Conservation (phyloP, 108 stramenopile genomes). For the Cyclostephanos tholiformis region DNA sequence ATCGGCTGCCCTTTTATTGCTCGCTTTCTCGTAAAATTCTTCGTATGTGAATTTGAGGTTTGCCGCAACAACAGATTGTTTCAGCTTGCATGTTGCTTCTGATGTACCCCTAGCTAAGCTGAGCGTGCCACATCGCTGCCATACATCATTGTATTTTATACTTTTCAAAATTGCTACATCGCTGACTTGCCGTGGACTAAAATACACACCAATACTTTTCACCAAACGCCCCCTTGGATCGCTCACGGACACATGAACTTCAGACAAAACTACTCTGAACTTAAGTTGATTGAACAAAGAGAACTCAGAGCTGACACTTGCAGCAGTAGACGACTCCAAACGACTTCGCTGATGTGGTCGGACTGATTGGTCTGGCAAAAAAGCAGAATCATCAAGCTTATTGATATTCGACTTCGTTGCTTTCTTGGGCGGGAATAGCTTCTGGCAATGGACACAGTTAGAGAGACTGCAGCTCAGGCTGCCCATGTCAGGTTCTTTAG, state of each 20-base stretch:
- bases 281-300: slow-evolving; percentile 60
- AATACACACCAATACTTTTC: slow-evolving; percentile 71
- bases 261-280: slow-evolving; percentile 66
- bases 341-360: slow-evolving; percentile 56
- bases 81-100: slow-evolving; percentile 53
- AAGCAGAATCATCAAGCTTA: slow-evolving; percentile 2
- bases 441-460: slow-evolving; percentile 64
- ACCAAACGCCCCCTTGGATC: slow-evolving; percentile 81
- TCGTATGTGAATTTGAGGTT: slow-evolving; percentile 74
- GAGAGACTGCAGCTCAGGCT: slow-evolving; percentile 57
- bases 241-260: slow-evolving; percentile 63
- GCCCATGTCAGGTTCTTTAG: slow-evolving; percentile 13
- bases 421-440: slow-evolving; percentile 21
- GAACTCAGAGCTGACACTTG: slow-evolving; percentile 68
- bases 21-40: slow-evolving; percentile 82
- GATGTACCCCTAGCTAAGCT: slow-evolving; percentile 64
- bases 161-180: slow-evolving; percentile 62
- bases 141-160: slow-evolving; percentile 52
- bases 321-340: slow-evolving; percentile 54
- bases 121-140: slow-evolving; percentile 77
- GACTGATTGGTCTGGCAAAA: slow-evolving; percentile 56
- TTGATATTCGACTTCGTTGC: neutral
- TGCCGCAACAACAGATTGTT: slow-evolving; percentile 66
- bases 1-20: slow-evolving; percentile 52
- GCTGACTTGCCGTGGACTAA: slow-evolving; percentile 59